Evolutionary conservation across 192 early-diverging fungal species (phyloP).

Genomic region (Mycoemilia scoparia): DNA sequence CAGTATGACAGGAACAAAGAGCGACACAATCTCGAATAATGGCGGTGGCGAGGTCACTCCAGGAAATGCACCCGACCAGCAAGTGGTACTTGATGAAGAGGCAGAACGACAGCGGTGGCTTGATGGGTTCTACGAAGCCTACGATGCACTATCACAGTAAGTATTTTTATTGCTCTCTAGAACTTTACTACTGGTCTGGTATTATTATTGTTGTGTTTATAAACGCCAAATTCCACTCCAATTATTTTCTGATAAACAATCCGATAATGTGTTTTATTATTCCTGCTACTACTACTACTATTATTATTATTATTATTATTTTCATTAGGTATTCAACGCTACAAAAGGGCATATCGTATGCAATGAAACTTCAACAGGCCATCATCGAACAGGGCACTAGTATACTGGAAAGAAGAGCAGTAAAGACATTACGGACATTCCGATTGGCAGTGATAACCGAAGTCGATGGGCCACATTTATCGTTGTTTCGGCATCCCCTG

Average conservation of each 20-base stretch:
- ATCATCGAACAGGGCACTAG: constrained; percentile 60
- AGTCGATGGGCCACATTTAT: constrained; percentile 8
- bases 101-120: constrained; percentile 9
- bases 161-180: neutral
- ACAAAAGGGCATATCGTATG: constrained; percentile 42
- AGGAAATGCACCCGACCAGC: neutral
- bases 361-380: constrained; percentile 55
- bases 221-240: no score
- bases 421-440: constrained; percentile 54
- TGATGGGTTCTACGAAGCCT: constrained; percentile 72
- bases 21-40: neutral
- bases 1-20: neutral
- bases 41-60: neutral
- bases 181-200: neutral
- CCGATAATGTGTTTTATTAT: no score
- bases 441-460: constrained; percentile 54
- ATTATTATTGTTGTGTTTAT: constrained; percentile 1
- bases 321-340: no score
- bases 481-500: constrained; percentile 37
- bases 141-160: constrained; percentile 50
- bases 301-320: no score
- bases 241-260: no score
- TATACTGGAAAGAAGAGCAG: constrained; percentile 63
- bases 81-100: neutral
- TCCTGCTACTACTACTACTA: no score